Evolutionary conservation across 352 stramenopile genomes (phyloP), one percentile per base, ranked within the genome.

Genomic region (Phytophthora multivora): DNA sequence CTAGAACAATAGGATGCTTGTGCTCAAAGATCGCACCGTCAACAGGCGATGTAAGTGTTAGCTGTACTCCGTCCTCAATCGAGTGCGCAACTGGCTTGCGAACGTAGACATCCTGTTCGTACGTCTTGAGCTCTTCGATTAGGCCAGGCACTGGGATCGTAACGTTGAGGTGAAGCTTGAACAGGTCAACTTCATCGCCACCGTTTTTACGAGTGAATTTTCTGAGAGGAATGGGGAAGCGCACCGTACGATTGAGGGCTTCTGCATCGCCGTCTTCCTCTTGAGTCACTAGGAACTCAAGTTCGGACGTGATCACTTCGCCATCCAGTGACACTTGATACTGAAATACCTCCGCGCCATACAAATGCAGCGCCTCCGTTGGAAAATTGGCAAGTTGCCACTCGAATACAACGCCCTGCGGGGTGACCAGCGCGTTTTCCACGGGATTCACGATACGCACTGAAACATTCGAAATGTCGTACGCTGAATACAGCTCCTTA

Each of bases 381-480:
- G 79, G 79, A 19, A 83, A 86, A 21, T 79, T 57, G 8, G 5
- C 23, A 21, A 89, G 39, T 25, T 72, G 21, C 77, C 79, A 86
- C 59, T 81, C 69, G 18, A 88, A 58, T n/a, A 23, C 12, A 36
- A 85, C 16, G 0, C 71, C 58, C 4, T 60, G 58, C 2, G 51
- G 49, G 1, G 55, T 54, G 35, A 74, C 25, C 7, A 39, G 12
- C 15, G 63, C 63, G 16, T 71, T 46, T n/a, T 63, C 49, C 3
- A 25, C 15, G 1, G 79, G 79, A 10, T 59, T 74, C 18, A 64
- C 18, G 19, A 88, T 80, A 6, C 45, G 49, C 1, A 79, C 49
- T 2, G 67, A 74, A 9, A 84, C 65, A 40, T 84, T 83, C 13
- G 75, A 82, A 18, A 89, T 57, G 43, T 87, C 68, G 33, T 66